These are phyloP conservation scores for Agapanthus africanus DNA, from an alignment of 106 monocot genomes.

Conservation along the genomic window DNA sequence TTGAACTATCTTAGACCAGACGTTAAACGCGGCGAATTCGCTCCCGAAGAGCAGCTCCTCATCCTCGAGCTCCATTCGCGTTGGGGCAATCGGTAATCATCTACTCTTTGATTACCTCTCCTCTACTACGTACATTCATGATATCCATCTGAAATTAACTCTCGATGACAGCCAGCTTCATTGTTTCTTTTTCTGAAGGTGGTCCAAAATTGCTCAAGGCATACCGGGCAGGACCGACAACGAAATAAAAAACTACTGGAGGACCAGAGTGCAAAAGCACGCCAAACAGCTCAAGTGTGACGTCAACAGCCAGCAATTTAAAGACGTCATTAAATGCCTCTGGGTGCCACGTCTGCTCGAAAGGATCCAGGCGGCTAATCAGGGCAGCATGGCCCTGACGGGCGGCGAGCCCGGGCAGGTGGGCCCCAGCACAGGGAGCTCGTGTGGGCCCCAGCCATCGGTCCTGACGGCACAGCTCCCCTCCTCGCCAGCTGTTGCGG, in stretches of 20 bases:
- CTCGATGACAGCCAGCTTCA: no score
- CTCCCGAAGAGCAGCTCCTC: conserved; percentile 70
- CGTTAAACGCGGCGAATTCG: conserved; percentile 68
- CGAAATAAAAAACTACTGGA: conserved; percentile 92
- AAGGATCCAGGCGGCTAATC: conserved; percentile 41
- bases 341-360: conserved; percentile 85
- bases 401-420: neutral
- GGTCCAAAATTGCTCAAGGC: conserved; percentile 88
- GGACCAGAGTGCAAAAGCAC: conserved; percentile 84
- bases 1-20: conserved; percentile 79
- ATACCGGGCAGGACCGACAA: conserved; percentile 73
- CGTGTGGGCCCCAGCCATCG: conserved; percentile 1
- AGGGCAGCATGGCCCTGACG: neutral
- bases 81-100: conserved; percentile 64
- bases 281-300: conserved; percentile 70
- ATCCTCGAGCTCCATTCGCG: conserved; percentile 73
- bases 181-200: conserved; percentile 16
- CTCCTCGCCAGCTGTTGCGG: neutral
- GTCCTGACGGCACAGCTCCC: neutral
- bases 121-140: no score
- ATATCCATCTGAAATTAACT: no score
- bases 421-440: conserved; percentile 5
- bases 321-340: conserved; percentile 58
- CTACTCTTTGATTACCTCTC: no score
- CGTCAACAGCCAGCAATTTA: conserved; percentile 68